Base-by-base conservation (phyloP, 169 alveolate genomes). In the Plasmodium blacklocki region DNA sequence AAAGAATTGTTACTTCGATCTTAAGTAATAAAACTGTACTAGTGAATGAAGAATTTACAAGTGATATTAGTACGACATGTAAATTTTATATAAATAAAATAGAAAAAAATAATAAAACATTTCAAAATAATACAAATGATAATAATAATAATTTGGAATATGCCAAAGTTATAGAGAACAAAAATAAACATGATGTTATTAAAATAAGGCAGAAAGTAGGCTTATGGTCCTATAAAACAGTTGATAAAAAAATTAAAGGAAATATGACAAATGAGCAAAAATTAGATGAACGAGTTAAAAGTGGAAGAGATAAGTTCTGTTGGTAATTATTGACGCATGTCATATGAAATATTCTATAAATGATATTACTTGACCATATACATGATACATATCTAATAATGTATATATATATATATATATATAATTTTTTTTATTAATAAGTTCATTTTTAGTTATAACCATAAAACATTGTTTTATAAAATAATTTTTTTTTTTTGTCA, bases 191-290 rank as follows among this genome's bases (percentile, higher is more conserved):
- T 15, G 91, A 83, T 63, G 73, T 58, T n/a, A 75, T 94, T 29
- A 89, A 93, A 58, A 86, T 94, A 19, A 67, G 96, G 21, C 87
- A 94, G 89, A 94, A 94, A 68, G 64, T 93, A 14, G 96, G 96
- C 0, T 88, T 94, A 91, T 94, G 96, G 96, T 88, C 95, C 32
- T 94, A 94, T 91, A 92, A 73, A 58, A 88, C 75, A n/a, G 92
- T 89, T 11, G 93, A 94, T 56, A 94, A 94, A 72, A 92, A 74
- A n/a, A 89, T 94, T 7, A 88, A 86, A 54, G 93, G 94, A 1
- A 52, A 72, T n/a, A 60, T 94, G 78, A 92, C 93, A n/a, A 93
- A 93, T 26, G 96, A 94, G 49, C 93, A 94, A 29, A 80, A 93
- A 59, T 73, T 94, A 23, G 92, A 94, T 63, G 95, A 92, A 73